A percentile compares a stretch with the other conserved stretches of the same genome.
Evolutionary conservation across 1,284 basidiomycete genomes (phyloP).

Genomic region (Moesziomyces globuligerus): DNA sequence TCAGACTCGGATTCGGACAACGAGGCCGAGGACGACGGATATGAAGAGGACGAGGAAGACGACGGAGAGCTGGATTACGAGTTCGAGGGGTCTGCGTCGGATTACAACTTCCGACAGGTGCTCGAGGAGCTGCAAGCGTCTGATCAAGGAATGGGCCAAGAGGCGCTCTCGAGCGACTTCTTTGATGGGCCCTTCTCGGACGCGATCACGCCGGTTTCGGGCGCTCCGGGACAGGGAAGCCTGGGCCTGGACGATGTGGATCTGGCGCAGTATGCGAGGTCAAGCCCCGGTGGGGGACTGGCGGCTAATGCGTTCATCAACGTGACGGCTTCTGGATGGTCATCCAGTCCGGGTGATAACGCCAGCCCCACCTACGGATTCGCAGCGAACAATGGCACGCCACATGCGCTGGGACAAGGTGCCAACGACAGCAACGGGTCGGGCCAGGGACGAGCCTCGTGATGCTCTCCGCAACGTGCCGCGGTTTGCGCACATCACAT

Average conservation of each 20-base stretch:
- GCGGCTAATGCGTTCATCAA: conserved; percentile 3
- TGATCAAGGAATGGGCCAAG: conserved; percentile 4
- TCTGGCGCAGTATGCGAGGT: conserved; percentile 22
- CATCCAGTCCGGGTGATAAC: conserved; percentile 9
- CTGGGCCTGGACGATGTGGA: conserved; percentile 14
- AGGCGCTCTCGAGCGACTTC: conserved; percentile 26
- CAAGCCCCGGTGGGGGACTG: not conserved
- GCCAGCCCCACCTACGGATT: conserved; percentile 9
- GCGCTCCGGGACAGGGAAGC: conserved; percentile 9
- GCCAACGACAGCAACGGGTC: not conserved
- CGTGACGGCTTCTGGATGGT: conserved; percentile 15
- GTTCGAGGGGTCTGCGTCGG: conserved; percentile 4
- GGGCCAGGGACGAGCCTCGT: no score
- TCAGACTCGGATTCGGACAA: conserved; percentile 37
- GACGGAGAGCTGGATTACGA: conserved; percentile 44
- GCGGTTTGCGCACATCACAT: no score
- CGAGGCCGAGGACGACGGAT: conserved; percentile 43
- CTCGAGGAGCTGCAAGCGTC: conserved; percentile 32
- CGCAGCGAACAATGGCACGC: not conserved
- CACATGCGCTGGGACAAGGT: not conserved
- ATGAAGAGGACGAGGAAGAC: conserved; percentile 47
- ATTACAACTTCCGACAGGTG: conserved; percentile 34
- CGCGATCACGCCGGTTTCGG: conserved; percentile 6
- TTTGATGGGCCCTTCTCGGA: conserved; percentile 44
- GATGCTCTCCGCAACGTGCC: no score